Conservation (phyloP, 139 green algal genomes). For the Marvania coccoides region DNA sequence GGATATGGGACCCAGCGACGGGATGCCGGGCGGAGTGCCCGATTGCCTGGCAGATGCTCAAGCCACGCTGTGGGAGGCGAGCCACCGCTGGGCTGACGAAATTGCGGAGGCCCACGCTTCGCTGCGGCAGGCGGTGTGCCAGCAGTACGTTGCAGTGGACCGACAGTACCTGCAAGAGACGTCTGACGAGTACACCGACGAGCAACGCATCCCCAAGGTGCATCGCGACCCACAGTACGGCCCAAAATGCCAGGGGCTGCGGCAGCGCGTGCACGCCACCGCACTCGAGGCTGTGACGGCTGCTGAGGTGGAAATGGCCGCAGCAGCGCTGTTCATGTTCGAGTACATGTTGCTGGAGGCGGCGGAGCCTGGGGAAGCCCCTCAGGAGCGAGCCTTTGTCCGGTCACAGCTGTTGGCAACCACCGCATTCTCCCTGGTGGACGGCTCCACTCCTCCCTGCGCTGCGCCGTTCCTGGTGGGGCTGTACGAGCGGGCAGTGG, state of each 20-base stretch:
- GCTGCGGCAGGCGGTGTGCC: constrained; percentile 19
- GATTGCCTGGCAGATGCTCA: constrained; percentile 9
- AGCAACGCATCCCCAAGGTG: not conserved
- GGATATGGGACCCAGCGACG: not conserved
- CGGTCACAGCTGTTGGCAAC: constrained; percentile 21
- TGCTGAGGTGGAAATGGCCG: constrained; percentile 2
- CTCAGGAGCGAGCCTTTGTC: not conserved
- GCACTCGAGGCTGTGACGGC: constrained; percentile 5
- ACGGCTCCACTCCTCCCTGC: constrained; percentile 23
- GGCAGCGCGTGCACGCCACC: not conserved
- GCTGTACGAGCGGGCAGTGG: constrained; percentile 1
- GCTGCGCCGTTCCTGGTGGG: not conserved
- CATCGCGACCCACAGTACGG: not conserved
- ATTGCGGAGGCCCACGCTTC: not conserved
- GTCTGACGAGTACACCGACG: constrained; percentile 3
- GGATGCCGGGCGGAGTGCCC: constrained; percentile 2
- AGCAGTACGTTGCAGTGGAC: constrained; percentile 11
- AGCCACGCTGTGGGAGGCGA: constrained; percentile 5
- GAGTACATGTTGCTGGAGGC: constrained; percentile 23
- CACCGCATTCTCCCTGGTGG: constrained; percentile 22
- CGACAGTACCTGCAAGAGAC: not conserved
- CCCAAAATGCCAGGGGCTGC: constrained; percentile 1
- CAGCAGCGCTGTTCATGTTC: constrained; percentile 3
- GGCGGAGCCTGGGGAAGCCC: not conserved
- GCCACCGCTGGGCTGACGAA: constrained; percentile 4